Evolutionary conservation across 2,329 filamentous ascomycete species (phyloP).

Genomic region (Stylonectria norvegica): DNA sequence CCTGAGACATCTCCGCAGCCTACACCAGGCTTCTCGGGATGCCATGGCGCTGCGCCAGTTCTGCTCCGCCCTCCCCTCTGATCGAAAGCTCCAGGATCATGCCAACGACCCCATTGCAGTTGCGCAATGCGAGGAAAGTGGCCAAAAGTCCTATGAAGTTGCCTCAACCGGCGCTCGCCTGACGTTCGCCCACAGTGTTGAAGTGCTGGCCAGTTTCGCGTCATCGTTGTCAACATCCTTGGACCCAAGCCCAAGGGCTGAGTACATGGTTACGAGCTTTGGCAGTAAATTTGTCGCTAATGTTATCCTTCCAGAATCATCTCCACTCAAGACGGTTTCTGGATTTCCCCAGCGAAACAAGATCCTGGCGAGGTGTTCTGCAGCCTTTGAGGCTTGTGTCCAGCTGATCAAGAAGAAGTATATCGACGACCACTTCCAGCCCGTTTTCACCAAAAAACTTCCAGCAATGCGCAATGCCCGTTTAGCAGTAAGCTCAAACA

Average conservation of each 20-base stretch:
- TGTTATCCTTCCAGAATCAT: constrained; percentile 70
- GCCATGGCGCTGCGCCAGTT: constrained; percentile 68
- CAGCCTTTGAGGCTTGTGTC: constrained; percentile 80
- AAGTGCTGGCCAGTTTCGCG: constrained; percentile 69
- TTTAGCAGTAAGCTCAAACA: constrained; percentile 76
- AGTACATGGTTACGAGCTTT: constrained; percentile 60
- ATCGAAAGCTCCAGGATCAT: constrained; percentile 52
- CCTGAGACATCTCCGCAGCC: constrained; percentile 50
- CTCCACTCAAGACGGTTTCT: constrained; percentile 64
- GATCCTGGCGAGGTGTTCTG: constrained; percentile 77
- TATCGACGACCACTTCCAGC: constrained; percentile 71
- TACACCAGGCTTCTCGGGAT: constrained; percentile 58
- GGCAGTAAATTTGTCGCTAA: constrained; percentile 69
- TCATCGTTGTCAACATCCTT: constrained; percentile 51
- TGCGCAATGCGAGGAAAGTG: constrained; percentile 18
- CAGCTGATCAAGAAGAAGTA: constrained; percentile 62
- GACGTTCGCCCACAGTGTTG: constrained; percentile 71
- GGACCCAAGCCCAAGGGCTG: constrained; percentile 36
- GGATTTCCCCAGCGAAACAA: constrained; percentile 68
- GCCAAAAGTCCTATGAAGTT: constrained; percentile 56
- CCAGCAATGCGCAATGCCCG: constrained; percentile 84
- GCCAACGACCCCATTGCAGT: constrained; percentile 13
- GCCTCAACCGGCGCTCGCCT: constrained; percentile 69
- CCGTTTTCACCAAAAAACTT: constrained; percentile 66
- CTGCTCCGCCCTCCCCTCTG: constrained; percentile 69